Percentiles rank a stretch among this genome's conserved stretches.
Conservation (phyloP, 2,329 filamentous ascomycete genomes). For the Calonectria naviculata region DNA sequence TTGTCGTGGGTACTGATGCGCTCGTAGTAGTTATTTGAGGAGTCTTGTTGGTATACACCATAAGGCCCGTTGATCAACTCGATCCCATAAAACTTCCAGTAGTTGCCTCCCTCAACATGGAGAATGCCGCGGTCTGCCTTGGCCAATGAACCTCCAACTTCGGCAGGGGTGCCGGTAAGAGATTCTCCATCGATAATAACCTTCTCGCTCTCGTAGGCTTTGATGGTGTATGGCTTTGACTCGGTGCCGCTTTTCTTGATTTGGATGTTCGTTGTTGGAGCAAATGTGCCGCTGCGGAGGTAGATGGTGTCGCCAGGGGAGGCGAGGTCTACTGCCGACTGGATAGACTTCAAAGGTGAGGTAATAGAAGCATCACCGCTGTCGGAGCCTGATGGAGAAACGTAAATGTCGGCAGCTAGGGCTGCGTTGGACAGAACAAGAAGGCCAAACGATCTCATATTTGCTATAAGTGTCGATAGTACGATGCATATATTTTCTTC, state of each 20-base stretch:
- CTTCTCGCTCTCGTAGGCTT: constrained; percentile 52
- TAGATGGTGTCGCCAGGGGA: constrained; percentile 57
- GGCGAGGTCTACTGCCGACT: constrained; percentile 56
- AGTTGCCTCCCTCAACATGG: constrained; percentile 54
- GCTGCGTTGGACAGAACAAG: constrained; percentile 3
- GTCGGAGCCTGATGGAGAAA: constrained; percentile 53
- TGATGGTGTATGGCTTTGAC: constrained; percentile 52
- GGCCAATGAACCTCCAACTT: constrained; percentile 48
- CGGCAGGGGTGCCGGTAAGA: constrained; percentile 48
- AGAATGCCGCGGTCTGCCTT: constrained; percentile 55
- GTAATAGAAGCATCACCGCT: constrained; percentile 46
- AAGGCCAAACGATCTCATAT: constrained; percentile 13
- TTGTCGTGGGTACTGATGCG: constrained; percentile 48
- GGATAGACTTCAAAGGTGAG: constrained; percentile 56
- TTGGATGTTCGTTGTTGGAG: constrained; percentile 57
- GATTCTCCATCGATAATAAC: constrained; percentile 57
- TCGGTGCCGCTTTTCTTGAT: constrained; percentile 55
- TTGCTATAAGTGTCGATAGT: not conserved
- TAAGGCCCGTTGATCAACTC: constrained; percentile 48
- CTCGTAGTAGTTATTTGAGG: constrained; percentile 49
- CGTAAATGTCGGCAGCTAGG: constrained; percentile 51
- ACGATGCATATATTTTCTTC: not conserved
- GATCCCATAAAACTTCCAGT: constrained; percentile 54
- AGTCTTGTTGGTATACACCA: constrained; percentile 46
- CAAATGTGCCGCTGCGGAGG: constrained; percentile 56